phyloP scores from a whole-genome alignment of 2,329 filamentous ascomycete genomes.

The Calonectria pseudoturangicola region DNA sequence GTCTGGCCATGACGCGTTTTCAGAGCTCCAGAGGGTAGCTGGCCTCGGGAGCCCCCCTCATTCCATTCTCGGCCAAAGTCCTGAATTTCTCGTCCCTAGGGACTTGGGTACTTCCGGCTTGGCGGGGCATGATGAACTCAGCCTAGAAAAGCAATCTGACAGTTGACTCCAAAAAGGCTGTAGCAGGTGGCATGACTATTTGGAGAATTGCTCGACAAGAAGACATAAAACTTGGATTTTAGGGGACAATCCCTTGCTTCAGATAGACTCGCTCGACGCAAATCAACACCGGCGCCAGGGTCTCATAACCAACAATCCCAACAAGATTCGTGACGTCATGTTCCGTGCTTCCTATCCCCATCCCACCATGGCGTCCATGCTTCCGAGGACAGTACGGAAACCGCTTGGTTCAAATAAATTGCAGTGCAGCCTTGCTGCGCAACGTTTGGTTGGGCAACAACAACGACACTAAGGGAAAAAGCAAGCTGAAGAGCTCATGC shows the following conservation, averaged over 20 bases:
- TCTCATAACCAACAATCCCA: slow-evolving; percentile 1
- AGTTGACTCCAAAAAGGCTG: not conserved
- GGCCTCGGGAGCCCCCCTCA: not conserved
- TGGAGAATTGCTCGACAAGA: too few relatives aligned
- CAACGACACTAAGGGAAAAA: not conserved
- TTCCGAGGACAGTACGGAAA: slow-evolving; percentile 2
- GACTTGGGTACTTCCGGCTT: slow-evolving; percentile 5
- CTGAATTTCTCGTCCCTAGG: not conserved
- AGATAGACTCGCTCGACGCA: not conserved
- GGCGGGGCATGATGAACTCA: not conserved
- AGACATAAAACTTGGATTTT: not conserved
- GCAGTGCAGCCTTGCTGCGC: not conserved
- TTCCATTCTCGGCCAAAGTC: not conserved
- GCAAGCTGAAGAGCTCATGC: not conserved
- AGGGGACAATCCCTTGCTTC: not conserved
- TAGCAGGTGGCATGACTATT: not conserved
- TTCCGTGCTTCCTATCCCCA: not conserved
- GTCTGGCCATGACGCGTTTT: slow-evolving; percentile 35
- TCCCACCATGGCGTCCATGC: slow-evolving; percentile 16
- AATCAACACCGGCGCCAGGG: not conserved
- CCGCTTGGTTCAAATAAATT: not conserved
- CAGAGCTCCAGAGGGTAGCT: slow-evolving; percentile 18
- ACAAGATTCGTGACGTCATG: slow-evolving; percentile 37
- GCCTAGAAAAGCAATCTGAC: slow-evolving; percentile 1
- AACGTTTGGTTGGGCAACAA: not conserved